A percentile compares a stretch with the other conserved stretches of the same genome.
Evolutionary conservation across 495 filamentous ascomycete species (phyloP).

Genomic region (Cryomyces minteri): DNA sequence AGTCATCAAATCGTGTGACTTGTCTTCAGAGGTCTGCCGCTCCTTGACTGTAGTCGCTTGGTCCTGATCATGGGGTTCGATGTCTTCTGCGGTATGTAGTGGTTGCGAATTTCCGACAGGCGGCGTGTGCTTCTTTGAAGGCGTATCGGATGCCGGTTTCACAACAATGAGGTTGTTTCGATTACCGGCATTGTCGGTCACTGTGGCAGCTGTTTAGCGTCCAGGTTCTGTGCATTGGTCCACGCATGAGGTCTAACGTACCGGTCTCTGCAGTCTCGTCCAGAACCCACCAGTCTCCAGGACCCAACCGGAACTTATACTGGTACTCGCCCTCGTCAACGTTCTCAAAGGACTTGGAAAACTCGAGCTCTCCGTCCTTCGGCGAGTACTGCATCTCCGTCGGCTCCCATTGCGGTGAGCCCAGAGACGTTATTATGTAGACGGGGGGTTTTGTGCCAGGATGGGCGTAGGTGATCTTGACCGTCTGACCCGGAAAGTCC

Average conservation of each 20-base stretch:
- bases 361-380: slow-evolving; percentile 12
- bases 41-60: not conserved
- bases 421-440: slow-evolving; percentile 47
- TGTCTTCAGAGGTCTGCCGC: not conserved
- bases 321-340: slow-evolving; percentile 35
- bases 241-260: slow-evolving; percentile 13
- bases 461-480: slow-evolving; percentile 39
- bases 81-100: not conserved
- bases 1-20: not conserved
- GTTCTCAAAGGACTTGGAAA: slow-evolving; percentile 20
- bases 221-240: not conserved
- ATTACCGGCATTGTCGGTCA: slow-evolving; percentile 35
- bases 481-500: slow-evolving; percentile 1
- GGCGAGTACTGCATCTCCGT: slow-evolving; percentile 33
- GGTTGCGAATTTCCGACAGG: not conserved
- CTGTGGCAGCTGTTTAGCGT: slow-evolving; percentile 15
- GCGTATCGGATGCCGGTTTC: not conserved
- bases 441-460: slow-evolving; percentile 38
- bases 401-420: slow-evolving; percentile 41
- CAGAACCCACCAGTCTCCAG: slow-evolving; percentile 45
- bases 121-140: not conserved
- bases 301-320: slow-evolving; percentile 51
- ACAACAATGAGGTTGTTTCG: slow-evolving; percentile 36
- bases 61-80: not conserved
- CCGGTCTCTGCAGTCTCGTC: slow-evolving; percentile 34